These are phyloP conservation scores for Hippophae tibetana DNA, from an alignment of 306 rosid genomes.

Conservation along the genomic window DNA sequence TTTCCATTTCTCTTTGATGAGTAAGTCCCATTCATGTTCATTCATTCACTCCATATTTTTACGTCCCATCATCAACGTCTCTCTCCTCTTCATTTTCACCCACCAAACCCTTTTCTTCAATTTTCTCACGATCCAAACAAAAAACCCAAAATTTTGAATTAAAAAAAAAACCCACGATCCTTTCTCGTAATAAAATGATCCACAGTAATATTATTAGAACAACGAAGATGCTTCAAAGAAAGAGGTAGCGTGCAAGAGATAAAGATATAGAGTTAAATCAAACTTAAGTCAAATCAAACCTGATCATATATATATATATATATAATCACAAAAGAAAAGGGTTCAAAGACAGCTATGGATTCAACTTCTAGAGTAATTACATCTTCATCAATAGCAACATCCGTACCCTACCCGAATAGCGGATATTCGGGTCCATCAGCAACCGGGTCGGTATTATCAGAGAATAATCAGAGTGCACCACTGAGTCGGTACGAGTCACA, in stretches of 20 bases:
- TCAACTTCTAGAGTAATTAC: constrained; percentile 36
- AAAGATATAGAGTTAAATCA: too few species aligned
- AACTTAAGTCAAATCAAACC: too few species aligned
- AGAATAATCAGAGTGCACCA: constrained; percentile 35
- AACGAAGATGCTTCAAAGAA: too few species aligned
- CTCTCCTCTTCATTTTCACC: not conserved
- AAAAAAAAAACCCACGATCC: too few species aligned
- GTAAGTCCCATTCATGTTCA: constrained; percentile 32
- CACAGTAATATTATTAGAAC: too few species aligned
- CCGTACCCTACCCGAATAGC: not conserved
- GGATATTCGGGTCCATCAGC: not conserved
- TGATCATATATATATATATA: too few species aligned
- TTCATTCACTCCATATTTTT: constrained; percentile 40
- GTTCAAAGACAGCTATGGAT: constrained; percentile 26
- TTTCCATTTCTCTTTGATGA: not conserved
- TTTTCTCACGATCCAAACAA: too few species aligned
- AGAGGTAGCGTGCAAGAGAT: too few species aligned
- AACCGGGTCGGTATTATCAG: constrained; percentile 9
- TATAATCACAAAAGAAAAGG: not conserved
- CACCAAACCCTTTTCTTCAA: constrained; percentile 13
- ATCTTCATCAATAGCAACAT: too few species aligned
- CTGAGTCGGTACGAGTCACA: constrained; percentile 94
- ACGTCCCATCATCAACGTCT: constrained; percentile 59
- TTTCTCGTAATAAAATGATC: too few species aligned
- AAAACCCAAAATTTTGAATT: not conserved